phyloP scores from a whole-genome alignment of 2,329 filamentous ascomycete species.

The Colletotrichum cordylinicola region DNA sequence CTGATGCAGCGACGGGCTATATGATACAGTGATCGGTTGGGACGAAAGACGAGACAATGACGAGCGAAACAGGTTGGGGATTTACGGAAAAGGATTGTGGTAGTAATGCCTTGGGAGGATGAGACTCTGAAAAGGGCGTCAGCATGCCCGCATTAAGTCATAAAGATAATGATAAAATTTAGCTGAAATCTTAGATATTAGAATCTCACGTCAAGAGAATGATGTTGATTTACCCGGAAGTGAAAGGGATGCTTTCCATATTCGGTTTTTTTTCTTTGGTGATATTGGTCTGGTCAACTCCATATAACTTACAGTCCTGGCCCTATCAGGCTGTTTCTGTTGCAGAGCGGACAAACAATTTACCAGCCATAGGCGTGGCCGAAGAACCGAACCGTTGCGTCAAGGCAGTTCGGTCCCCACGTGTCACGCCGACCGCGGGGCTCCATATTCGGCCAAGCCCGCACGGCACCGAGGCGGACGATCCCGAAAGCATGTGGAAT shows the following conservation, averaged over 20 bases:
- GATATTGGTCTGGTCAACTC: neutral
- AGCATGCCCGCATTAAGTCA: neutral
- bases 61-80: neutral
- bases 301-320: neutral
- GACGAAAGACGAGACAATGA: neutral
- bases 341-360: neutral
- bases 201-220: neutral
- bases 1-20: neutral
- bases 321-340: neutral
- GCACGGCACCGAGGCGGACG: constrained; percentile 4
- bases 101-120: neutral
- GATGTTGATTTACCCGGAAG: neutral
- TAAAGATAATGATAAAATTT: constrained; percentile 11
- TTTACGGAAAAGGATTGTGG: neutral
- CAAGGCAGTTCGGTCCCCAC: neutral
- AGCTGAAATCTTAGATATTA: neutral
- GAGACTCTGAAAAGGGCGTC: neutral
- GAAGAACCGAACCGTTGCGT: neutral
- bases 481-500: neutral
- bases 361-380: neutral
- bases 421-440: neutral
- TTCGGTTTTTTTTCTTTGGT: neutral
- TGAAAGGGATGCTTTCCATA: neutral
- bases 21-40: neutral
- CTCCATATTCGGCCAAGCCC: neutral